Conservation (phyloP, 2,329 filamentous ascomycete species). For the Diplodia mutila region DNA sequence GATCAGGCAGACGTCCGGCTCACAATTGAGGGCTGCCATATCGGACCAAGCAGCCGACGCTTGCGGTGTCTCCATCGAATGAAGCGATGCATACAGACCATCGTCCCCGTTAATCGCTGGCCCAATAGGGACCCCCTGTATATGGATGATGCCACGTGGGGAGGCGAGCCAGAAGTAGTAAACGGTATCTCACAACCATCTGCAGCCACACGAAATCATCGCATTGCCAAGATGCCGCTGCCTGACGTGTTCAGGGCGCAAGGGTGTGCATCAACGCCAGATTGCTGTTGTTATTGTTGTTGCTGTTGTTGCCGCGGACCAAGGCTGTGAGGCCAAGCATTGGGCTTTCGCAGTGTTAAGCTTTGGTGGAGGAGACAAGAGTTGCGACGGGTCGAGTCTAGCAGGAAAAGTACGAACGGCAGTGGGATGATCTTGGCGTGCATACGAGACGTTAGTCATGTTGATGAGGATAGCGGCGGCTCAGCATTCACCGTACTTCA, state of each 20-base stretch:
- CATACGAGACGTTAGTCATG: not conserved
- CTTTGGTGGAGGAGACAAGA: not conserved
- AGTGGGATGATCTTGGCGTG: no score
- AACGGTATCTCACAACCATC: not conserved
- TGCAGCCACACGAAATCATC: not conserved
- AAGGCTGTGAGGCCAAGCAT: no score
- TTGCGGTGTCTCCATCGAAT: not conserved
- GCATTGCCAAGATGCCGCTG: not conserved
- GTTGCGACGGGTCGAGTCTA: not conserved
- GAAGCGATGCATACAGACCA: not conserved
- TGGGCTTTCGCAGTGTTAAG: no score
- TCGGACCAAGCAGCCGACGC: not conserved
- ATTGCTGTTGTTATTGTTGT: no score
- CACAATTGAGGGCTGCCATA: not conserved
- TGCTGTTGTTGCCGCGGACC: no score
- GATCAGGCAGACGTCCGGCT: not conserved
- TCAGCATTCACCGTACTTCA: no score
- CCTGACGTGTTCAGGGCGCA: no score
- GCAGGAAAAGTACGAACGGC: no score
- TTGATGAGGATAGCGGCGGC: not conserved
- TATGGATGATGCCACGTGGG: not conserved
- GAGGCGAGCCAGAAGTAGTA: not conserved
- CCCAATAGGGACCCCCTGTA: not conserved
- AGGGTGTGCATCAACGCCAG: no score
- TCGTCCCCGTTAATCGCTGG: not conserved